A percentile compares a stretch with the other conserved stretches of the same genome.
Conservation (phyloP, 2,329 filamentous ascomycete genomes). For the Verticillium zaregamsianum region DNA sequence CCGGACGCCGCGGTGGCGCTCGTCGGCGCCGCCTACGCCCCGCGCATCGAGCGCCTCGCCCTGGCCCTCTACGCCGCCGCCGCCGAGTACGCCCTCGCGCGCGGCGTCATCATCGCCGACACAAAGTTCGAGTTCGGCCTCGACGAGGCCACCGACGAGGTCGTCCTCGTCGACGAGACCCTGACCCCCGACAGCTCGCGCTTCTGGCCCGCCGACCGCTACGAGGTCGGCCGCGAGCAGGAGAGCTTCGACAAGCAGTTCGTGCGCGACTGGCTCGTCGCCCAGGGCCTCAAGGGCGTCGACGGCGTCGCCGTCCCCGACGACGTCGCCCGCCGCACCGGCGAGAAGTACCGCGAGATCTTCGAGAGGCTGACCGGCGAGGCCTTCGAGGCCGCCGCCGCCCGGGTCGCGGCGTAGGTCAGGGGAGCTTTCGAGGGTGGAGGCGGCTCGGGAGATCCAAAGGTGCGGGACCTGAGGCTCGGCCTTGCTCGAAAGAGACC, state of each 20-base stretch:
- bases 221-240: conserved; percentile 70
- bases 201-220: conserved; percentile 77
- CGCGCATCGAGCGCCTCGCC: conserved; percentile 60
- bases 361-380: conserved; percentile 60
- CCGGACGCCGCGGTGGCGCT: conserved; percentile 61
- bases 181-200: conserved; percentile 77
- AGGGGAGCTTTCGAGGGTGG: no score
- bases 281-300: conserved; percentile 69
- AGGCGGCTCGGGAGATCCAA: no score
- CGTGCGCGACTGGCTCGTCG: conserved; percentile 76
- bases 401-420: background rate
- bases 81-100: conserved; percentile 57
- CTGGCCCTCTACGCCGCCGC: conserved; percentile 61
- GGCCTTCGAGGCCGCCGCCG: conserved; percentile 27
- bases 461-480: no score
- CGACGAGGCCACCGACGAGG: conserved; percentile 58
- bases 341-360: conserved; percentile 68
- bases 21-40: conserved; percentile 61
- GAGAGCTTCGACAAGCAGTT: conserved; percentile 87
- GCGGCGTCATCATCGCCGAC: conserved; percentile 70
- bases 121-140: conserved; percentile 63
- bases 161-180: conserved; percentile 80
- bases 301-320: conserved; percentile 68
- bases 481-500: no score
- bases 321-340: conserved; percentile 65